Evolutionary conservation across 2,329 filamentous ascomycete genomes (phyloP).

Genomic region (Cucurbitaria berberidis): DNA sequence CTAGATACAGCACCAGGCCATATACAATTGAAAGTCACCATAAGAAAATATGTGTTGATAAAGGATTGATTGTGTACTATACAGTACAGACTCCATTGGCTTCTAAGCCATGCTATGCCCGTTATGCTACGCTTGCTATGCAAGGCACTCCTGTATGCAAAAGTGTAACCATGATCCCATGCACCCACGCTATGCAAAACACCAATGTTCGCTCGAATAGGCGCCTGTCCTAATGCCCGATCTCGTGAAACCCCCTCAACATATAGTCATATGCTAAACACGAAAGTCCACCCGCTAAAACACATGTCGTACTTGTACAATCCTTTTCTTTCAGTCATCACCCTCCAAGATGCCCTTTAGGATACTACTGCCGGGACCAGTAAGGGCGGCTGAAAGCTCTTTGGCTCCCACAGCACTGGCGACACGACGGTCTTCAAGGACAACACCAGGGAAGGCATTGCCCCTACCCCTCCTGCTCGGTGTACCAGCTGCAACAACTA

Average conservation of each 20-base stretch:
- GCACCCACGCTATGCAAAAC: slow-evolving; percentile 7
- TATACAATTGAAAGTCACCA: background rate
- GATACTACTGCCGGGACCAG: slow-evolving; percentile 55
- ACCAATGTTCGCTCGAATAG: background rate
- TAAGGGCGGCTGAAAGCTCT: slow-evolving; percentile 75
- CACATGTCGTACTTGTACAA: too few relatives aligned
- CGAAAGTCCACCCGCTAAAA: too few relatives aligned
- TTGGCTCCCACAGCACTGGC: slow-evolving; percentile 80
- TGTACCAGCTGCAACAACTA: slow-evolving; percentile 65
- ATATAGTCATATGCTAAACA: too few relatives aligned
- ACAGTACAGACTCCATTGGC: background rate
- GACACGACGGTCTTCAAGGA: slow-evolving; percentile 75
- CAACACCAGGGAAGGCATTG: slow-evolving; percentile 52
- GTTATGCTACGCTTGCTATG: slow-evolving; percentile 8
- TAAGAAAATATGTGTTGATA: background rate
- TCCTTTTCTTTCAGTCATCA: slow-evolving; percentile 7
- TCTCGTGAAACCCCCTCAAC: background rate
- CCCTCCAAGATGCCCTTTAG: slow-evolving; percentile 43
- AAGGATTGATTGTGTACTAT: background rate
- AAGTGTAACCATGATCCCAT: background rate
- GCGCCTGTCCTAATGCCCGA: background rate
- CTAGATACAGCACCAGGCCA: too few relatives aligned
- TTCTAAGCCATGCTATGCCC: background rate
- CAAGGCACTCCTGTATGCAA: background rate
- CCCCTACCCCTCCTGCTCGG: slow-evolving; percentile 71